Conservation (phyloP, 305 asterid genomes). For the Fraxinus xanthoxyloides region DNA sequence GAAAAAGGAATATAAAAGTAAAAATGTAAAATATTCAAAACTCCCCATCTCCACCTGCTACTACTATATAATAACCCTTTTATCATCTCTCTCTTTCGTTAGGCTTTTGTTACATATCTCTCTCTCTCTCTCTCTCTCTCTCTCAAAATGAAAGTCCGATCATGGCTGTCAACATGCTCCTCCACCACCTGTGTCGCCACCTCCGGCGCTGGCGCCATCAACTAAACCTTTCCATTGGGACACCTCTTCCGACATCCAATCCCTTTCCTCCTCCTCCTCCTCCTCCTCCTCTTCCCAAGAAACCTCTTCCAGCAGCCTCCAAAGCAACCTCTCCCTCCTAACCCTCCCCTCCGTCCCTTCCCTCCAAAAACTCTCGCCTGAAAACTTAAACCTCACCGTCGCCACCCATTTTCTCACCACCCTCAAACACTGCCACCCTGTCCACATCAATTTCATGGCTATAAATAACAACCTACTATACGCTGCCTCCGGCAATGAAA, state of each 20-base stretch:
- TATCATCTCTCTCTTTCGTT: background rate
- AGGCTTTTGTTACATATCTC: too few relatives aligned
- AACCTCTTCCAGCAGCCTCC: conserved; percentile 45
- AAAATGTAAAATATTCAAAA: too few relatives aligned
- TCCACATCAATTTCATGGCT: conserved; percentile 44
- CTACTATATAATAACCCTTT: background rate
- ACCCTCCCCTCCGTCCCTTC: conserved; percentile 85
- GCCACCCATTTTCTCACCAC: conserved; percentile 26
- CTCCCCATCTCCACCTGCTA: background rate
- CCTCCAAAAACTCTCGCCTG: conserved; percentile 64
- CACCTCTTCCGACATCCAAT: conserved; percentile 23
- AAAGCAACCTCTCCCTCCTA: conserved; percentile 59
- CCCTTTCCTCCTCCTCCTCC: conserved; percentile 32
- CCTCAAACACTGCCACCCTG: conserved; percentile 26
- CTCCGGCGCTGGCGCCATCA: conserved; percentile 25
- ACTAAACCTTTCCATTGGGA: conserved; percentile 31
- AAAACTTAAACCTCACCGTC: conserved; percentile 30
- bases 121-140: conserved; percentile 2
- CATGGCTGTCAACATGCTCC: conserved; percentile 61
- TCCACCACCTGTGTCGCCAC: conserved; percentile 37
- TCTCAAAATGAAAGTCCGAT: conserved; percentile 44
- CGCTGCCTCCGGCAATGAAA: conserved; percentile 60
- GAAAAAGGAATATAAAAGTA: too few relatives aligned
- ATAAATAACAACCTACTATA: conserved; percentile 60
- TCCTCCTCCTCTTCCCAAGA: conserved; percentile 37